Percentiles rank a stretch among this genome's conserved stretches.
phyloP scores from a whole-genome alignment of 306 rosid genomes.

The Malus sieversii region DNA sequence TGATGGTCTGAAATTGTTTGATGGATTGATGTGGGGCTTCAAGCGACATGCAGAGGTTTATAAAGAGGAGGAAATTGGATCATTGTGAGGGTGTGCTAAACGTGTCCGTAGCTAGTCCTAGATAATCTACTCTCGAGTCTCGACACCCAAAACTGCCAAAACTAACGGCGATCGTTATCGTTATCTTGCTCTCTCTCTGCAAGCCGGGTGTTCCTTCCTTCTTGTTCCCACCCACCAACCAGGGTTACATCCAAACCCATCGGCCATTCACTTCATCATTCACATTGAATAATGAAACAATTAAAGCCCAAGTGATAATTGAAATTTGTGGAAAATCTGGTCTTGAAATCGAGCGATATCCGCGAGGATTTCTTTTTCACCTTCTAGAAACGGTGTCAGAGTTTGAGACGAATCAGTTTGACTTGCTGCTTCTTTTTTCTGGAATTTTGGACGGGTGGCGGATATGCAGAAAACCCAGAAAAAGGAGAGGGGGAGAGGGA shows the following conservation, averaged over 20 bases:
- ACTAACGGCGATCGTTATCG: constrained; percentile 26
- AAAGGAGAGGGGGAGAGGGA: neutral
- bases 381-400: neutral
- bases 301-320: neutral
- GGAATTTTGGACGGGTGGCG: neutral
- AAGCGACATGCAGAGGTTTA: constrained; percentile 4
- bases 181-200: constrained; percentile 3
- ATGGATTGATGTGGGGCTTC: constrained; percentile 1
- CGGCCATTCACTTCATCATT: constrained; percentile 1
- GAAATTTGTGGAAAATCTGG: neutral
- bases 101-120: constrained; percentile 30
- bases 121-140: constrained; percentile 21
- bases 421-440: neutral
- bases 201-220: constrained; percentile 3
- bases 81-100: constrained; percentile 18
- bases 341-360: neutral
- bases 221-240: constrained; percentile 18
- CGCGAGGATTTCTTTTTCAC: constrained; percentile 7
- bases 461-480: constrained; percentile 15
- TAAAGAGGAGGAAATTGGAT: constrained; percentile 12
- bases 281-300: neutral
- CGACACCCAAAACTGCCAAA: constrained; percentile 9
- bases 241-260: constrained; percentile 3
- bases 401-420: neutral
- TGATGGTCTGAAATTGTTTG: neutral